These are phyloP conservation scores for Chionographis japonica DNA, from an alignment of 106 monocot species.

Conservation along the genomic window DNA sequence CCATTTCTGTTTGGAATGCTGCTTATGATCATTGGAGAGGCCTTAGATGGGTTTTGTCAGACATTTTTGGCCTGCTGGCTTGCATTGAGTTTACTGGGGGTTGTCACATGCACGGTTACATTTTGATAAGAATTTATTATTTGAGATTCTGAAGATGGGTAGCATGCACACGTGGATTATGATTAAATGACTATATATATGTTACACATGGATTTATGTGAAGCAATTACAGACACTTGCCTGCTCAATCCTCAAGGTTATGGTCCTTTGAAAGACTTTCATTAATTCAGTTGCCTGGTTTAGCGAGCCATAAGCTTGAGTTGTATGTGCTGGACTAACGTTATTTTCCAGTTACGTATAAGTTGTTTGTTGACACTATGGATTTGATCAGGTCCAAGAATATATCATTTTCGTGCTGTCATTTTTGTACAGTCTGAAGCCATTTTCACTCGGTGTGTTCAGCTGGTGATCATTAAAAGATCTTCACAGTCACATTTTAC, in stretches of 20 bases:
- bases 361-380: neutral
- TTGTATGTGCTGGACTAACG: neutral
- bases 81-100: neutral
- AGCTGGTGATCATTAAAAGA: too few relatives aligned
- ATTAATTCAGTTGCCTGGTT: conserved; percentile 5
- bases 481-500: too few relatives aligned
- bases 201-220: neutral
- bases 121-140: neutral
- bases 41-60: too few relatives aligned
- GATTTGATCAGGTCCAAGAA: neutral
- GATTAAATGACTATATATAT: neutral
- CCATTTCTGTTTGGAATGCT: too few relatives aligned
- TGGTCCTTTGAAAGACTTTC: neutral
- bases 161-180: neutral
- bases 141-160: conserved; percentile 1
- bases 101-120: neutral
- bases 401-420: neutral
- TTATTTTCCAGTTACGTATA: neutral
- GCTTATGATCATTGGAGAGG: too few relatives aligned
- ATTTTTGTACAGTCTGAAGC: neutral
- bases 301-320: neutral
- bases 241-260: neutral
- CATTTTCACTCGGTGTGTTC: too few relatives aligned
- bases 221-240: neutral
- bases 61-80: conserved; percentile 1